Conservation (phyloP, 352 stramenopile genomes). For the Thalassiosira ordinaria region DNA sequence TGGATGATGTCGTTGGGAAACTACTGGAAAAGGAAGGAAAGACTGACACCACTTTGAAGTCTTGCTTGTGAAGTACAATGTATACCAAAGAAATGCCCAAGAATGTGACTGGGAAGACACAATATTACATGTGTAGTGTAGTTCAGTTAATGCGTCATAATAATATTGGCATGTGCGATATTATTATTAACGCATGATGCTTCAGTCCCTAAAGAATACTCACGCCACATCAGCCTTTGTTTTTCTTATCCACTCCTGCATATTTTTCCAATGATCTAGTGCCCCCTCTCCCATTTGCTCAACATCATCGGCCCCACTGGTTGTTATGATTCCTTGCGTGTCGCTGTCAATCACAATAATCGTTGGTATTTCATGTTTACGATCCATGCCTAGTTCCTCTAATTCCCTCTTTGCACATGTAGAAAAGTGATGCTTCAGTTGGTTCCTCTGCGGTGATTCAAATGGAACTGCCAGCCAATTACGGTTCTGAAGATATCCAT, state of each 20-base stretch:
- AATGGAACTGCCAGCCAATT: slow-evolving; percentile 70
- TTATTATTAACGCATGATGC: no score
- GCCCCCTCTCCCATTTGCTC: slow-evolving; percentile 33
- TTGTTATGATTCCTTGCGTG: slow-evolving; percentile 66
- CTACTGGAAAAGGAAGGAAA: slow-evolving; percentile 78
- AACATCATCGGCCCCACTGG: slow-evolving; percentile 67
- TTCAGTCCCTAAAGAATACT: no score
- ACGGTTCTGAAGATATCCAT: slow-evolving; percentile 49
- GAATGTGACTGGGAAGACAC: no score
- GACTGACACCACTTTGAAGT: slow-evolving; percentile 15
- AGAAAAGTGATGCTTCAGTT: slow-evolving; percentile 71
- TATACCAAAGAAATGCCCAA: no score
- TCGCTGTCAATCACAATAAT: slow-evolving; percentile 70
- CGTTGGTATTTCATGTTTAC: slow-evolving; percentile 75
- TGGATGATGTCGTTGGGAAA: slow-evolving; percentile 82
- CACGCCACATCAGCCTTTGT: neutral
- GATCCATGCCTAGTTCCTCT: slow-evolving; percentile 54
- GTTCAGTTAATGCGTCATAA: no score
- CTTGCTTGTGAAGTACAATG: slow-evolving; percentile 6
- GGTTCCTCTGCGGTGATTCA: slow-evolving; percentile 56
- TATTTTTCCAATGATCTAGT: slow-evolving; percentile 53
- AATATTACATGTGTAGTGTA: no score
- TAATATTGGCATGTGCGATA: slow-evolving; percentile 1
- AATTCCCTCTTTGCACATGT: slow-evolving; percentile 68
- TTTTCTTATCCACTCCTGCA: slow-evolving; percentile 38